A percentile compares a stretch with the other conserved stretches of the same genome.
These are phyloP conservation scores for Alternaria infectoria DNA, from an alignment of 2,329 filamentous ascomycete species.

Conservation along the genomic window DNA sequence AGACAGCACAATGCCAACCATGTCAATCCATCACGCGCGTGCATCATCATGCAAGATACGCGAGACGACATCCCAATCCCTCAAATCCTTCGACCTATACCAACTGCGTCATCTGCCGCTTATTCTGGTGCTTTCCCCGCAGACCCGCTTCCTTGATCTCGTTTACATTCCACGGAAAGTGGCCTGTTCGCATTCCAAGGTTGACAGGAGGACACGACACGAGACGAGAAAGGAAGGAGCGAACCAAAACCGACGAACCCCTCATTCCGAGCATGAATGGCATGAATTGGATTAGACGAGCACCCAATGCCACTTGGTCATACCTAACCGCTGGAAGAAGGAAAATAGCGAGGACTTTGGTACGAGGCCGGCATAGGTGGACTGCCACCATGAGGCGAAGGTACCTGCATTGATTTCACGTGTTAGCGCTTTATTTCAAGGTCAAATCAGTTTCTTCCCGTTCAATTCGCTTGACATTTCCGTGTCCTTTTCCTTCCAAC, in stretches of 20 bases:
- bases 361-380: conserved; percentile 48
- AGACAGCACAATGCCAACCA: not conserved
- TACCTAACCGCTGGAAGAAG: conserved; percentile 53
- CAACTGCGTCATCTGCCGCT: not conserved
- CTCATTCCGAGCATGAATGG: not conserved
- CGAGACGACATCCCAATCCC: not conserved
- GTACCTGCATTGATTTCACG: conserved; percentile 15
- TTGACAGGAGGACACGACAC: not conserved
- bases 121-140: not conserved
- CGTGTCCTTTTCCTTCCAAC: not conserved
- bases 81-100: not conserved
- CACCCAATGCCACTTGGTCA: conserved; percentile 42
- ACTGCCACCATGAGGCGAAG: conserved; percentile 53
- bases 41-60: not conserved
- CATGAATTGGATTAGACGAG: not conserved
- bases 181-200: not conserved
- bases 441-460: too few species aligned
- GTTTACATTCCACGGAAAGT: not conserved
- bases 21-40: not conserved
- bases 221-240: not conserved
- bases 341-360: conserved; percentile 51
- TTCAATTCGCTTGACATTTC: not conserved
- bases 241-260: not conserved
- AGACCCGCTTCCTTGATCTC: too few species aligned
- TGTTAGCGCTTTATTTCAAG: not conserved